phyloP scores from a whole-genome alignment of 2,329 filamentous ascomycete species.

The Hansfordia pulvinata region DNA sequence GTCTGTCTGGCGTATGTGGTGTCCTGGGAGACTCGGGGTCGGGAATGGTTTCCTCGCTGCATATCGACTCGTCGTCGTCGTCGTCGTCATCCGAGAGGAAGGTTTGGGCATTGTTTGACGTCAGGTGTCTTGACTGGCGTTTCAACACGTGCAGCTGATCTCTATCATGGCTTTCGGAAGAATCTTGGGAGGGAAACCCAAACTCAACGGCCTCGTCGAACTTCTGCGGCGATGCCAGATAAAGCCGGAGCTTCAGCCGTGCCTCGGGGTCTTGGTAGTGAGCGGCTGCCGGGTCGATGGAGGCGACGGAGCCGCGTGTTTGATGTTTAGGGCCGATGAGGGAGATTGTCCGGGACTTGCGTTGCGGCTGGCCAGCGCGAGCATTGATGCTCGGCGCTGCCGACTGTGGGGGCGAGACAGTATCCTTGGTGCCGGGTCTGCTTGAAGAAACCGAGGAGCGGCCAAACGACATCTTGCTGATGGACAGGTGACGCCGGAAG shows the following conservation, averaged over 20 bases:
- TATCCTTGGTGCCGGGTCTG: constrained; percentile 31
- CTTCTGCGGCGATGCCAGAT: constrained; percentile 79
- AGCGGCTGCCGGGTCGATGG: constrained; percentile 57
- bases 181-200: constrained; percentile 62
- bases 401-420: constrained; percentile 15
- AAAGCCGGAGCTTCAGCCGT: constrained; percentile 71
- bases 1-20: constrained; percentile 32
- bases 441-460: constrained; percentile 37
- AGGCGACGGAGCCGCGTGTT: constrained; percentile 29
- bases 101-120: too few relatives aligned
- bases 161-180: constrained; percentile 15
- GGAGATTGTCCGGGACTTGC: constrained; percentile 40
- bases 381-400: constrained; percentile 12
- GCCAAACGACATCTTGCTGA: constrained; percentile 51
- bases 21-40: constrained; percentile 49
- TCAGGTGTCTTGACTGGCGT: too few relatives aligned
- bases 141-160: constrained; percentile 35
- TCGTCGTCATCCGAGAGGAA: constrained; percentile 37
- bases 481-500: constrained; percentile 59
- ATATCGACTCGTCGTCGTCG: constrained; percentile 41
- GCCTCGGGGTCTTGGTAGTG: constrained; percentile 89
- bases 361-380: constrained; percentile 24
- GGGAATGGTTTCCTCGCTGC: constrained; percentile 40
- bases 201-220: constrained; percentile 94
- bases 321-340: constrained; percentile 35